Evolutionary conservation across 208 protist genomes (phyloP), one percentile per base, ranked within the genome.

Genomic region (Leishmania amazonensis): DNA sequence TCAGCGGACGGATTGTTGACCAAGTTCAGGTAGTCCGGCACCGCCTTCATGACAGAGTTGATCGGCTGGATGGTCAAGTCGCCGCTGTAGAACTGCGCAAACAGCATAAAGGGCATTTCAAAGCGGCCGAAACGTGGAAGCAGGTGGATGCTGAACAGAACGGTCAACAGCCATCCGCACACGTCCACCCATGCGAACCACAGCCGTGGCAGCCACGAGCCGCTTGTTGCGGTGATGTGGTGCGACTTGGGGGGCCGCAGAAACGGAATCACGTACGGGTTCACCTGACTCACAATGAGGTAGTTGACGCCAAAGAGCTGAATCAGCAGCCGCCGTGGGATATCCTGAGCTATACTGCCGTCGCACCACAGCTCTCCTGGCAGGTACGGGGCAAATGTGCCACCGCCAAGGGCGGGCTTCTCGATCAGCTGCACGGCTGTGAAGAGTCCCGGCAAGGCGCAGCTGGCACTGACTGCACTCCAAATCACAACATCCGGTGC

Each of bases 241-340:
- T 76, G 28, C 35, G 87, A 91, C 35, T 67, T n/a, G 6, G 86
- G 85, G 7, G 81, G 90, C 65, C 58, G 71, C 13, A 95, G 67
- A 81, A 97, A 97, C 9, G 92, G 94, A 65, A 97, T 90, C 19
- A 97, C 93, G 74, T 94, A 90, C 8, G 94, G 94, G 76, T 97
- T 97, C 54, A 93, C 87, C 80, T 97, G 94, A 79, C 87, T 92
- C 64, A 93, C 91, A 78, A 97, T 92, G 79, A 94, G 85, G 80
- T 91, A 95, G 82, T 94, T 93, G 17, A 96, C 91, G 71, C 91
- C 85, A 78, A 96, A 97, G 42, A 96, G 84, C 73, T 94, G 81
- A 17, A 84, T 75, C n/a, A 97, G 81, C 35, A 90, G 81, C 17
- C 88, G 78, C n/a, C 83, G 89, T 28, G 94, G 94, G 70, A 96